Percentiles rank a stretch among this genome's conserved stretches.
Conservation (phyloP, 495 filamentous ascomycete genomes). For the Talaromyces ruber region DNA sequence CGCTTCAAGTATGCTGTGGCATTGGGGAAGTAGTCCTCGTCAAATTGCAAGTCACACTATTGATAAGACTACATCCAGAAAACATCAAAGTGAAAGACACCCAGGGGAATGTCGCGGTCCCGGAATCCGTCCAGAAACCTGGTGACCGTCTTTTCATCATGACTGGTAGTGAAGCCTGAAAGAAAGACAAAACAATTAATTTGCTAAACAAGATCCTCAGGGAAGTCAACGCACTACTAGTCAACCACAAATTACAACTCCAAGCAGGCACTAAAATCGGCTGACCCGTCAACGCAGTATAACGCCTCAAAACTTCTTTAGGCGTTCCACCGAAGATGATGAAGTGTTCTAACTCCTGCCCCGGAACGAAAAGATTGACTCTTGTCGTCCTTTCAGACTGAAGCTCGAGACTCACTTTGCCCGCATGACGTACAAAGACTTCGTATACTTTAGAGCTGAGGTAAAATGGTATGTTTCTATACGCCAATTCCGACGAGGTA, state of each 20-base stretch:
- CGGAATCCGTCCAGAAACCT: slow-evolving; percentile 61
- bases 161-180: slow-evolving; percentile 57
- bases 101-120: slow-evolving; percentile 53
- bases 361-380: slow-evolving; percentile 53
- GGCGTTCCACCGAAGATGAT: slow-evolving; percentile 59
- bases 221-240: slow-evolving; percentile 28
- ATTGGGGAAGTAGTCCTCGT: slow-evolving; percentile 59
- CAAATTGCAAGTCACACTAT: slow-evolving; percentile 70
- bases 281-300: slow-evolving; percentile 52
- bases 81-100: slow-evolving; percentile 65
- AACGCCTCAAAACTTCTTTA: slow-evolving; percentile 57
- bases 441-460: slow-evolving; percentile 61
- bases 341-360: slow-evolving; percentile 52
- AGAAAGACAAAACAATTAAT: neutral
- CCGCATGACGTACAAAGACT: slow-evolving; percentile 57
- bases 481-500: slow-evolving; percentile 60
- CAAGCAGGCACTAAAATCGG: slow-evolving; percentile 54
- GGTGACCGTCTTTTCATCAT: slow-evolving; percentile 58
- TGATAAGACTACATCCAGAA: slow-evolving; percentile 62
- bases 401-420: slow-evolving; percentile 54
- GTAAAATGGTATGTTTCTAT: slow-evolving; percentile 69
- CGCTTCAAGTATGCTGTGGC: slow-evolving; percentile 53
- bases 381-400: slow-evolving; percentile 58
- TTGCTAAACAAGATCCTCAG: neutral
- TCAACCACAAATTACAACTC: slow-evolving; percentile 66